Base-by-base conservation (phyloP, 1,284 basidiomycete species). In the Ustilago vetiveriae region DNA sequence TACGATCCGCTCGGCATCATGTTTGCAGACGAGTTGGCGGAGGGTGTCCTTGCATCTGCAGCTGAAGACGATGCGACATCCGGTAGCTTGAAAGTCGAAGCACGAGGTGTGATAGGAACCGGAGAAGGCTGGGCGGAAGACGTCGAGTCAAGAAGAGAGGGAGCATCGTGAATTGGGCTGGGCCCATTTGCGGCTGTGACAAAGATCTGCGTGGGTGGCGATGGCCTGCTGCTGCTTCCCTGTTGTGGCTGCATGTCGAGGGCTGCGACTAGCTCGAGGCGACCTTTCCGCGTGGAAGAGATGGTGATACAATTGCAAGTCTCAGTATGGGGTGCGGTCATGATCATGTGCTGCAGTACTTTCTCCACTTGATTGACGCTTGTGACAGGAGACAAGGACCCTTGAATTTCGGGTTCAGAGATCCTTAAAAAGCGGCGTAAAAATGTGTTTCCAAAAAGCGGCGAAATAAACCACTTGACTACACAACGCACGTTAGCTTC, bases 81-180 rank as follows among this genome's bases (percentile, higher is more conserved):
- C 7, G 54, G 54, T 6, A 65, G 62, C 37, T 40, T 16, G 29
- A 65, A 65, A 1, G 55, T 41, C 6, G 55, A 54, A 6, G 55
- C 62, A 16, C 62, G 54, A 4, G 62, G 62, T 14, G 62, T 65
- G 7, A 58, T 38, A 16, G 55, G 55, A 11, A 17, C 55, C 1
- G 62, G 55, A 11, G 55, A 65, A 2, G 62, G 50, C 6, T 58
- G 55, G 10, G 41, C 38, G 9, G 45, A 57, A 9, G 49, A 46
- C 13, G 60, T 40, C 2, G 45, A 22, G 5, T 62, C 32, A 5
- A 38, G 9, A 4, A 32, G 42, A 13, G 35, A 5, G 16, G 52
- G 49, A 16, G 50, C n/a, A n/a, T 22, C 19, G 22, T 22, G 19
- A n/a, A 7, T 8, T 8, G 36, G 36, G 19, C 36, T 37, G 17